Evolutionary conservation across 2,329 filamentous ascomycete species (phyloP).

Genomic region (Epichloe typhina): DNA sequence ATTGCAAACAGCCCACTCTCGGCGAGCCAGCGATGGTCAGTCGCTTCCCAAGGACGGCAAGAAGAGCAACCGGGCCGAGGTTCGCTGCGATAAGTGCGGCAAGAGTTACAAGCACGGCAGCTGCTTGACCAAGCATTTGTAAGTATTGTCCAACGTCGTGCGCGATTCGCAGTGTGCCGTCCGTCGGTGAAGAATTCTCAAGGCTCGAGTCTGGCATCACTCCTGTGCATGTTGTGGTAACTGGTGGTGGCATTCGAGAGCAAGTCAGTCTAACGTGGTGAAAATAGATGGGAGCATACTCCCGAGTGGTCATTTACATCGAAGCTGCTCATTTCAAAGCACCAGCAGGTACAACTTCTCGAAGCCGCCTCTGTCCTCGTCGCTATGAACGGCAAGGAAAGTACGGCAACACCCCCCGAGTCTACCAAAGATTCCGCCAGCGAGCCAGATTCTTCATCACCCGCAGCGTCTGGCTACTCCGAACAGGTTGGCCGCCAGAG

Average conservation of each 20-base stretch:
- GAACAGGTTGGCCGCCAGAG: conserved; percentile 66
- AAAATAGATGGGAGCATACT: conserved; percentile 90
- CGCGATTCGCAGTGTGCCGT: not conserved
- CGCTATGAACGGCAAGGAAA: conserved; percentile 59
- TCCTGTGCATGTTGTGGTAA: not conserved
- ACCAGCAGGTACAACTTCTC: conserved; percentile 94
- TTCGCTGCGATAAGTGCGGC: conserved; percentile 94
- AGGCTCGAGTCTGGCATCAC: not conserved
- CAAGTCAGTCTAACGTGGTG: conserved; percentile 3
- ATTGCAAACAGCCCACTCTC: conserved; percentile 35
- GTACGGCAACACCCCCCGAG: conserved; percentile 50
- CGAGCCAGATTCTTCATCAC: conserved; percentile 71
- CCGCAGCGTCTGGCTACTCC: conserved; percentile 67
- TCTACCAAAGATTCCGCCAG: conserved; percentile 58
- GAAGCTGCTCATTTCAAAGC: conserved; percentile 96
- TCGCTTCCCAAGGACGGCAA: conserved; percentile 72
- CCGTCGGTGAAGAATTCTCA: not conserved
- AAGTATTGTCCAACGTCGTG: conserved; percentile 48
- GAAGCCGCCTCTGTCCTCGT: conserved; percentile 95
- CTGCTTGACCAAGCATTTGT: conserved; percentile 99
- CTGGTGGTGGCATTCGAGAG: not conserved
- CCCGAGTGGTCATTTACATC: conserved; percentile 96
- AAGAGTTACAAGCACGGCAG: conserved; percentile 99
- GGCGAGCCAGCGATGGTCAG: conserved; percentile 74
- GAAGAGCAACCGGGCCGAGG: conserved; percentile 69